phyloP scores from a whole-genome alignment of 1,284 basidiomycete species.

The Naganishia sp. region DNA sequence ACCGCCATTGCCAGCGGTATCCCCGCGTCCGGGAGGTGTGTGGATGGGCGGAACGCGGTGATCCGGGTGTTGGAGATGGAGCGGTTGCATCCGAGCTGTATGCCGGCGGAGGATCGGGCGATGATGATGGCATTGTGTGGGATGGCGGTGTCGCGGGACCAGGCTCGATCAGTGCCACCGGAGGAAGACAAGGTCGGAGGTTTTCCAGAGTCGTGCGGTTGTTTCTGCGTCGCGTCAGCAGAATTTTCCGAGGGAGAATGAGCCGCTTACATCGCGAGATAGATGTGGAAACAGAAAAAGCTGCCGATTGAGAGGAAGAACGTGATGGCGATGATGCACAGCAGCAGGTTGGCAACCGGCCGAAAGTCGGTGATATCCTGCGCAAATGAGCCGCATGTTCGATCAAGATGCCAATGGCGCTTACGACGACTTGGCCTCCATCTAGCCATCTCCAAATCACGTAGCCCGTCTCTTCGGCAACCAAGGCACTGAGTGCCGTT shows the following conservation, averaged over 20 bases:
- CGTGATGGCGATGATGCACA: conserved; percentile 64
- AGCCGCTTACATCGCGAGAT: conserved; percentile 69
- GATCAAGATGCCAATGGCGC: conserved; percentile 39
- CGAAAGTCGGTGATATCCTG: conserved; percentile 59
- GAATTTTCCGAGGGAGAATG: background rate
- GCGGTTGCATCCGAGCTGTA: conserved; percentile 15
- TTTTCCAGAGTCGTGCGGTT: conserved; percentile 84
- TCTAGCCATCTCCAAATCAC: conserved; percentile 69
- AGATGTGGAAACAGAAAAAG: conserved; percentile 75
- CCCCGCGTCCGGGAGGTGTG: background rate
- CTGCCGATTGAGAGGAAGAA: conserved; percentile 72
- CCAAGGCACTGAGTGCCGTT: conserved; percentile 66
- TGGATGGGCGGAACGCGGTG: background rate
- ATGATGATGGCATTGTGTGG: conserved; percentile 40
- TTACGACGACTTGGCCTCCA: conserved; percentile 63
- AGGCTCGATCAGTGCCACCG: conserved; percentile 33
- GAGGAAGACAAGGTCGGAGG: conserved; percentile 68
- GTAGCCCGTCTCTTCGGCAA: conserved; percentile 61
- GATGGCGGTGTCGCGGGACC: conserved; percentile 28
- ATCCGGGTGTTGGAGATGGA: background rate
- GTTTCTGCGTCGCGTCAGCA: conserved; percentile 58
- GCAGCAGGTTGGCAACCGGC: conserved; percentile 69
- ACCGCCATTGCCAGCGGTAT: conserved; percentile 36
- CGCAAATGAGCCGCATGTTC: background rate
- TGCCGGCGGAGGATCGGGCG: conserved; percentile 23